Conservation (phyloP, 371 early-diverging fungal species). For the Sporodiniella umbellata region DNA sequence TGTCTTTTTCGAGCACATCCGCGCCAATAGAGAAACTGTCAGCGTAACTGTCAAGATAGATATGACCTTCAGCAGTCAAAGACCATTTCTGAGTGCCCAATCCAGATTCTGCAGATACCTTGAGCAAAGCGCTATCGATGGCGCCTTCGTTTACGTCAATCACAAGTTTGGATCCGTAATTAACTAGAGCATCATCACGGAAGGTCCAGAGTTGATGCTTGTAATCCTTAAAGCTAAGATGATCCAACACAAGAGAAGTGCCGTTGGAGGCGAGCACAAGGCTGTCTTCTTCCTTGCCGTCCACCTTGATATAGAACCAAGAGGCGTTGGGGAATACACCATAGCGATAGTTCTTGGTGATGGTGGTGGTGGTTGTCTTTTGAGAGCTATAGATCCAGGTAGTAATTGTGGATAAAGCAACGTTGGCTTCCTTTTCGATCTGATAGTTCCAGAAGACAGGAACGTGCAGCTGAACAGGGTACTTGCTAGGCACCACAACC, state of each 20-base stretch:
- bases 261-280: slow-evolving; percentile 30
- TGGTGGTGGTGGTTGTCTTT: slow-evolving; percentile 11
- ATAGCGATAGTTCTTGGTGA: slow-evolving; percentile 8
- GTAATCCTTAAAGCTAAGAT: slow-evolving; percentile 32
- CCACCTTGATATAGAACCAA: slow-evolving; percentile 40
- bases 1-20: slow-evolving; percentile 6
- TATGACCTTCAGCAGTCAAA: slow-evolving; percentile 33
- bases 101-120: slow-evolving; percentile 22
- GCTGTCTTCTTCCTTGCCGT: slow-evolving; percentile 13
- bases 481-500: neutral
- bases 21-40: slow-evolving; percentile 9
- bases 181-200: slow-evolving; percentile 47
- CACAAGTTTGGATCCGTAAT: slow-evolving; percentile 48
- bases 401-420: slow-evolving; percentile 20
- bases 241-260: slow-evolving; percentile 19
- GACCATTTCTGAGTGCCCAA: slow-evolving; percentile 34
- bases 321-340: slow-evolving; percentile 36
- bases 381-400: slow-evolving; percentile 22
- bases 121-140: slow-evolving; percentile 12
- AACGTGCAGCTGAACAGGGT: slow-evolving; percentile 29
- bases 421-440: slow-evolving; percentile 22
- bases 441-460: slow-evolving; percentile 26
- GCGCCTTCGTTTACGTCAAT: slow-evolving; percentile 32
- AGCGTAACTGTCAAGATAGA: slow-evolving; percentile 30
- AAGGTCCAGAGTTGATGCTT: slow-evolving; percentile 52